Percentiles rank a stretch among this genome's conserved stretches.
Evolutionary conservation across 2,329 filamentous ascomycete species (phyloP).

Genomic region (Sporothrix brasiliensis): DNA sequence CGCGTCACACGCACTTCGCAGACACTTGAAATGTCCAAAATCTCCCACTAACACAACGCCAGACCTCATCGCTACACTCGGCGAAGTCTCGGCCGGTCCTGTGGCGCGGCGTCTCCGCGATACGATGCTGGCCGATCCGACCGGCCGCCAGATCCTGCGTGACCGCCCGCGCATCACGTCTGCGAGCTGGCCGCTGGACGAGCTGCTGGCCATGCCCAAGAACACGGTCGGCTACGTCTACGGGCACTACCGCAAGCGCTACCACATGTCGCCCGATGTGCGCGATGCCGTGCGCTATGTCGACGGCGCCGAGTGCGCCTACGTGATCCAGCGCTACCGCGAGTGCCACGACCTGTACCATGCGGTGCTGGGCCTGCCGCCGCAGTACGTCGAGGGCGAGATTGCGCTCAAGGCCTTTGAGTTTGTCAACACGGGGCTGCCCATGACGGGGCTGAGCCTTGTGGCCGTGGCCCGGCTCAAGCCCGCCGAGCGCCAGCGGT

Average conservation of each 20-base stretch:
- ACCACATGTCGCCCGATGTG: slow-evolving; percentile 91
- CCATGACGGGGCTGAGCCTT: slow-evolving; percentile 89
- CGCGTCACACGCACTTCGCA: background rate
- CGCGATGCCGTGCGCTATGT: slow-evolving; percentile 82
- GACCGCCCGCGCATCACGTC: slow-evolving; percentile 88
- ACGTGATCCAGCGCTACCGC: slow-evolving; percentile 97
- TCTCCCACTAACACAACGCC: slow-evolving; percentile 19
- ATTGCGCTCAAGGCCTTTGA: slow-evolving; percentile 98
- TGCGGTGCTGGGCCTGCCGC: slow-evolving; percentile 86
- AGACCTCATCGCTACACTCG: slow-evolving; percentile 94
- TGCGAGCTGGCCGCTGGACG: slow-evolving; percentile 64
- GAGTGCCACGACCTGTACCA: slow-evolving; percentile 99
- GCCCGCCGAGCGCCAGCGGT: slow-evolving; percentile 73
- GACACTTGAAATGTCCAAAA: background rate
- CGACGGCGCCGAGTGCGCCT: slow-evolving; percentile 92
- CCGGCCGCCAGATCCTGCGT: slow-evolving; percentile 86
- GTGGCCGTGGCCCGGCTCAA: slow-evolving; percentile 87
- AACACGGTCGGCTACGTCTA: slow-evolving; percentile 82
- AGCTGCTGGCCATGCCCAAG: slow-evolving; percentile 70
- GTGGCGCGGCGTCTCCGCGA: slow-evolving; percentile 91
- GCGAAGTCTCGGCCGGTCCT: slow-evolving; percentile 90
- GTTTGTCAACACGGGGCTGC: slow-evolving; percentile 89
- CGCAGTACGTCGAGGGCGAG: slow-evolving; percentile 91
- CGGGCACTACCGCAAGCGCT: slow-evolving; percentile 86
- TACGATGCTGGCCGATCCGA: slow-evolving; percentile 82